phyloP scores from a whole-genome alignment of 306 rosid species.

The Sicyos edulis region DNA sequence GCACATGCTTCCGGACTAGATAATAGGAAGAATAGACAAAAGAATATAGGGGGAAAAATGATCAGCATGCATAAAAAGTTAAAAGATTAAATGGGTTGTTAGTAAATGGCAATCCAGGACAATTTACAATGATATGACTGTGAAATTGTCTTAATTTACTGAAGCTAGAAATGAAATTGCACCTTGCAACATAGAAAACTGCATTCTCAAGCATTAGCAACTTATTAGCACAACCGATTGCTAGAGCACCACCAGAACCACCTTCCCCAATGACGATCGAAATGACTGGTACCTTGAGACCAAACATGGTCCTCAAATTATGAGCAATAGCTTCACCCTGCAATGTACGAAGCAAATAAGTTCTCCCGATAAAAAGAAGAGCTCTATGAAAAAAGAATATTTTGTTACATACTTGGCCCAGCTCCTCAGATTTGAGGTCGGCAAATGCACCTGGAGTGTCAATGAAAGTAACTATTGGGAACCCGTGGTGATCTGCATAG shows the following conservation, averaged over 20 bases:
- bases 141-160: background rate
- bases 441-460: slow-evolving; percentile 98
- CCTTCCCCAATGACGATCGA: slow-evolving; percentile 98
- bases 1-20: slow-evolving; percentile 91
- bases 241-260: slow-evolving; percentile 99
- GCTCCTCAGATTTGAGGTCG: no score
- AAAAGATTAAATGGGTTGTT: background rate
- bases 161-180: slow-evolving; percentile 20
- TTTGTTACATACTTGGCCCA: slow-evolving; percentile 63
- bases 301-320: slow-evolving; percentile 86
- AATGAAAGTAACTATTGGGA: slow-evolving; percentile 82
- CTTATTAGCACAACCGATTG: slow-evolving; percentile 93
- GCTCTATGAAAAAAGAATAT: slow-evolving; percentile 14
- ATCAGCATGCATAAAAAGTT: slow-evolving; percentile 6
- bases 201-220: slow-evolving; percentile 96
- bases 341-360: slow-evolving; percentile 30
- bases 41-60: slow-evolving; percentile 12
- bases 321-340: slow-evolving; percentile 99
- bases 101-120: background rate
- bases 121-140: background rate
- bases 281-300: slow-evolving; percentile 81
- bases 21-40: slow-evolving; percentile 27
- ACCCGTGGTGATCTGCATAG: slow-evolving; percentile 87
- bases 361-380: slow-evolving; percentile 23
- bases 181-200: slow-evolving; percentile 99